Evolutionary conservation across 2,329 filamentous ascomycete genomes (phyloP), one percentile per base, ranked within the genome.

Genomic region (Aureobasidium subglaciale): DNA sequence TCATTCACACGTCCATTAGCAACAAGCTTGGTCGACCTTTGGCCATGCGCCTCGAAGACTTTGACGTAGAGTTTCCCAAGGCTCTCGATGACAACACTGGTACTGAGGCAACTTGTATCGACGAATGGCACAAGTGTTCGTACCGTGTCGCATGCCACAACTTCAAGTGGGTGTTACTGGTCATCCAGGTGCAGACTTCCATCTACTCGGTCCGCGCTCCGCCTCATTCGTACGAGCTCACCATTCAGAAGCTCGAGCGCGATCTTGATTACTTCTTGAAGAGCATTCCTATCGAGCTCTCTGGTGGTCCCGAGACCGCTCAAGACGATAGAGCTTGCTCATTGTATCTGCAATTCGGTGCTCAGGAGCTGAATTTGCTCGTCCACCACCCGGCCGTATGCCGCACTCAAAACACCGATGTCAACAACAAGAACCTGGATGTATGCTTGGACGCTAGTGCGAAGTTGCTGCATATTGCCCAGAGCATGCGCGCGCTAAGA

Each of bases 11-110:
- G 9, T 82, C 81, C n/a, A 73, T 92, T 9, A 83, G 83, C 62
- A 87, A 87, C 18, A 88, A 87, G 57, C 80, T 91, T 32, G 89
- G 89, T 16, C 78, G 85, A 15, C 89, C 89, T 1, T 87, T 93
- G 79, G 82, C 85, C 1, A 79, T 93, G 45, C 80, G 82, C 10
- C 73, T 84, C 3, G 83, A 88, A 50, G 88, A 93, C 60, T 86
- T 90, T 62, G 89, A 95, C 63, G 81, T 88, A 32, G 88, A 90
- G 59, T 81, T 90, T 45, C 89, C 88, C 1, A 79, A 87, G 56
- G 73, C 83, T 5, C 78, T 91, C 29, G 77, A 85, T 24, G 90
- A 95, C 65, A 84, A 87, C 61, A 75, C 84, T 27, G 77, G 90
- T 0, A 81, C 79, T 0, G 83, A 88, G 34, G 73, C 82, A 16